These are phyloP conservation scores for Mucuna pruriens DNA, from an alignment of 306 rosid species.

Conservation along the genomic window DNA sequence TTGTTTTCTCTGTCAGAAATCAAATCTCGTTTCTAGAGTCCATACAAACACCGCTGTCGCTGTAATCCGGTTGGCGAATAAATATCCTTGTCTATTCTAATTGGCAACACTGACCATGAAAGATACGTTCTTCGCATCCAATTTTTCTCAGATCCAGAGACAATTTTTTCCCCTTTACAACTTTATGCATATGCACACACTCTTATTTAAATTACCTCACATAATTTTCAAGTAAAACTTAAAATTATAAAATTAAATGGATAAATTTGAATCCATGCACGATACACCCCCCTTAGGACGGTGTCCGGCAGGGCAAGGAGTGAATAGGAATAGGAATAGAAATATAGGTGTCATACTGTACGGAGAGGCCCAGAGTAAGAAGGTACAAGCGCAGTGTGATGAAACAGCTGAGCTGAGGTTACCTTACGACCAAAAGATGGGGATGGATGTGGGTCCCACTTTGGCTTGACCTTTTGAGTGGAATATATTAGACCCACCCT, in stretches of 20 bases:
- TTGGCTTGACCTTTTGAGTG: conserved; percentile 31
- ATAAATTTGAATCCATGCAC: neutral
- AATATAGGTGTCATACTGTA: neutral
- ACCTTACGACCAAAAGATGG: conserved; percentile 36
- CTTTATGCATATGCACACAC: too few relatives aligned
- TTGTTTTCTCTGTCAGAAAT: conserved; percentile 41
- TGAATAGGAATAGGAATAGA: neutral
- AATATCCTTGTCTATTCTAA: conserved; percentile 60
- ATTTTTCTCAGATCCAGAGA: conserved; percentile 5
- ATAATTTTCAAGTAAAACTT: too few relatives aligned
- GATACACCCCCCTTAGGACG: too few relatives aligned
- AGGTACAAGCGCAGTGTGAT: conserved; percentile 31
- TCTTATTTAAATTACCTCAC: too few relatives aligned
- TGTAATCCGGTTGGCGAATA: conserved; percentile 62
- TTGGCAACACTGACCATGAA: conserved; percentile 56
- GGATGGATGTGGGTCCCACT: conserved; percentile 46
- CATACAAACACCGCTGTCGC: conserved; percentile 61
- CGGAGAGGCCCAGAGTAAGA: conserved; percentile 24
- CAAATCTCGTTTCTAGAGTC: conserved; percentile 27
- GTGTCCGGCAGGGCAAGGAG: conserved; percentile 26
- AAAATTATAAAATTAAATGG: neutral
- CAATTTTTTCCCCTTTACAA: too few relatives aligned
- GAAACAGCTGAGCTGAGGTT: conserved; percentile 37
- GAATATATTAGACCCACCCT: conserved; percentile 54
- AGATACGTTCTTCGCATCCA: conserved; percentile 40